Evolutionary conservation across 805 yeast species (phyloP).

Genomic region (Vanderwaltozyma yarrowii): DNA sequence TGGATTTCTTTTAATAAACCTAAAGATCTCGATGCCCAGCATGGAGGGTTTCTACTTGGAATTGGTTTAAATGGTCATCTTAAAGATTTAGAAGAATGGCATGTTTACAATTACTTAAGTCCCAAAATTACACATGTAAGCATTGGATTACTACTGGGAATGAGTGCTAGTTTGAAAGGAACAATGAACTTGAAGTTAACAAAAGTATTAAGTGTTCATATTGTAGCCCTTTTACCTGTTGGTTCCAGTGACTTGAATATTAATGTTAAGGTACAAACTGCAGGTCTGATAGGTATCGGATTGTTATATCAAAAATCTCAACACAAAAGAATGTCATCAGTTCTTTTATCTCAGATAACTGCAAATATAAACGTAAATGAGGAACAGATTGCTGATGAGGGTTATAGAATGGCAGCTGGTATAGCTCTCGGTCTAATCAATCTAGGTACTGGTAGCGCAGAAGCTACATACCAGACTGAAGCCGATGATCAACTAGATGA

Average conservation of each 20-base stretch:
- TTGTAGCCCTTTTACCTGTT: slow-evolving; percentile 79
- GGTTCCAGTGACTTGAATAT: slow-evolving; percentile 90
- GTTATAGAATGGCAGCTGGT: slow-evolving; percentile 82
- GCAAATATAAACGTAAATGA: slow-evolving; percentile 43
- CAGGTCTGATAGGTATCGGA: slow-evolving; percentile 87
- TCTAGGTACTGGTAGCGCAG: slow-evolving; percentile 50
- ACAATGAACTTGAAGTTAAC: slow-evolving; percentile 80
- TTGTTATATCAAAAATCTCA: slow-evolving; percentile 66
- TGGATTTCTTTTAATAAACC: slow-evolving; percentile 91
- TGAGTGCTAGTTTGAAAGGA: slow-evolving; percentile 81
- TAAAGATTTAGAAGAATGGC: slow-evolving; percentile 85
- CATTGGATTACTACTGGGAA: slow-evolving; percentile 79
- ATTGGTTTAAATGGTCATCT: slow-evolving; percentile 88
- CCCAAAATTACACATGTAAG: slow-evolving; percentile 81
- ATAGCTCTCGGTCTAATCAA: slow-evolving; percentile 78
- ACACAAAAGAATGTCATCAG: slow-evolving; percentile 79
- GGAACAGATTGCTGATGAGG: slow-evolving; percentile 51
- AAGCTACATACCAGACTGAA: not conserved
- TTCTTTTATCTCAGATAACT: slow-evolving; percentile 58
- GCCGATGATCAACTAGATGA: not conserved
- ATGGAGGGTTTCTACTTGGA: slow-evolving; percentile 91
- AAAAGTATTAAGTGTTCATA: slow-evolving; percentile 86
- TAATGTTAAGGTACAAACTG: slow-evolving; percentile 72
- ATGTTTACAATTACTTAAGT: slow-evolving; percentile 82
- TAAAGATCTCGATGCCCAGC: slow-evolving; percentile 57